Conservation (phyloP, 2,329 filamentous ascomycete genomes). For the Trichoderma atrobrunneum region DNA sequence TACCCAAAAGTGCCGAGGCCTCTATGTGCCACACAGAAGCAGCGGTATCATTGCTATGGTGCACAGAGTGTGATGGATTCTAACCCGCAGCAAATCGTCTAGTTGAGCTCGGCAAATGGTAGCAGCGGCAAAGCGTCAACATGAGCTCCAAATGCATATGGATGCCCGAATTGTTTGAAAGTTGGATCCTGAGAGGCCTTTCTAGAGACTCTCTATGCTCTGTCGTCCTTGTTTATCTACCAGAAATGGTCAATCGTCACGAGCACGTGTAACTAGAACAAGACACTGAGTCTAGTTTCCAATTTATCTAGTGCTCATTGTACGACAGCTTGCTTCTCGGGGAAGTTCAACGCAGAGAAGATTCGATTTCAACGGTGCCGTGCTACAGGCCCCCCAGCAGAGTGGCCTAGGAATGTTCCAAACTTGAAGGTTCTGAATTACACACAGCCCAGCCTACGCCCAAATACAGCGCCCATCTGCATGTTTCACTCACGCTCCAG, state of each 20-base stretch:
- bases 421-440: neutral
- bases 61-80: neutral
- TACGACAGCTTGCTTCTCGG: neutral
- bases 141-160: neutral
- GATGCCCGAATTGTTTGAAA: neutral
- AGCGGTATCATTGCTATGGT: neutral
- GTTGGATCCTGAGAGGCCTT: neutral
- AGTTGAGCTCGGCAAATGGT: neutral
- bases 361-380: neutral
- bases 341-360: neutral
- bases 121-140: neutral
- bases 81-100: neutral
- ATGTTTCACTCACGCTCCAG: neutral
- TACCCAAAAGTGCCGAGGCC: neutral
- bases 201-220: neutral
- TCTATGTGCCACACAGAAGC: neutral
- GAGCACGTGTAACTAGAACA: neutral
- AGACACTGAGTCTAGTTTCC: neutral
- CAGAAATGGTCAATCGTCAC: neutral
- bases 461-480: neutral
- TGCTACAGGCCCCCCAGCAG: neutral
- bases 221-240: neutral
- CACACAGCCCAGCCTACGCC: neutral
- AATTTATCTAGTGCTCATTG: neutral
- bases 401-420: neutral